Evolutionary conservation across 306 rosid genomes (phyloP).

Genomic region (Prunus kanzakura): DNA sequence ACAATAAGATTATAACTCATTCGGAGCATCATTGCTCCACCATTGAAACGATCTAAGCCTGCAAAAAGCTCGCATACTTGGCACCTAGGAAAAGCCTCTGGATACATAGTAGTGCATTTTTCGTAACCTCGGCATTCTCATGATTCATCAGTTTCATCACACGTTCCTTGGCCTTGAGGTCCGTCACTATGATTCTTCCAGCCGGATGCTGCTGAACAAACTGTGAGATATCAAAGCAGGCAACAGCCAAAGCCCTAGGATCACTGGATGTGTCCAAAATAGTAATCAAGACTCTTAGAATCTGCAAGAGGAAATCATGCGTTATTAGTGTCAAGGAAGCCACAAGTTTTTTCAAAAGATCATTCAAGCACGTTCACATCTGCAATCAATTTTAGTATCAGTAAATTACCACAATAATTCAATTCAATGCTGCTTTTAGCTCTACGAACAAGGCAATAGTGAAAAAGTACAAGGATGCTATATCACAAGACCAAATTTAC

Average conservation of each 20-base stretch:
- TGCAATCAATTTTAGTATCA: neutral
- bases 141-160: constrained; percentile 95
- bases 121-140: constrained; percentile 90
- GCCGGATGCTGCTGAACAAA: constrained; percentile 82
- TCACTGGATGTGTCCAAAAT: constrained; percentile 82
- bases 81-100: constrained; percentile 97
- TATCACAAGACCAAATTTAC: neutral
- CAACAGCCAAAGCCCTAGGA: constrained; percentile 83
- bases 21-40: neutral
- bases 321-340: constrained; percentile 14
- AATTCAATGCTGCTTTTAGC: neutral
- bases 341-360: constrained; percentile 1
- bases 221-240: constrained; percentile 92
- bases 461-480: no score
- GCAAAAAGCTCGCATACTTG: constrained; percentile 95
- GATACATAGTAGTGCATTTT: constrained; percentile 90
- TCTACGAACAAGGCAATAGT: neutral
- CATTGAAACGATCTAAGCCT: constrained; percentile 39
- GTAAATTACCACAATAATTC: neutral
- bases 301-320: constrained; percentile 48
- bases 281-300: constrained; percentile 81
- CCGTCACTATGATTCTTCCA: constrained; percentile 83
- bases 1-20: neutral
- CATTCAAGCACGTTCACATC: neutral
- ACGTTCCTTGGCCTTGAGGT: constrained; percentile 95